phyloP scores from a whole-genome alignment of 2,329 filamentous ascomycete species.

The Penicillium paneum region DNA sequence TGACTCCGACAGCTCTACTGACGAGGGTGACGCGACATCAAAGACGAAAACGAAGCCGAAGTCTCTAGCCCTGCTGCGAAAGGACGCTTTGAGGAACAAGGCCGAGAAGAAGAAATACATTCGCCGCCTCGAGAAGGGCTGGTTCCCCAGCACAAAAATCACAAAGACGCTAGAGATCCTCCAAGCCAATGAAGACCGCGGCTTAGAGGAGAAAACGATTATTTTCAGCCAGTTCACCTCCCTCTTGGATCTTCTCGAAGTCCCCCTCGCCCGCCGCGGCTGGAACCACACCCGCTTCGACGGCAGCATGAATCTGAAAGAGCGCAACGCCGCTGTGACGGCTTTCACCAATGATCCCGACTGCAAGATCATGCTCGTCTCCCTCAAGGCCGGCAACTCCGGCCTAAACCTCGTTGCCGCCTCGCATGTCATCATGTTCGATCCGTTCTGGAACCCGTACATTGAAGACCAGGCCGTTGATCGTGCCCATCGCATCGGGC shows the following conservation, averaged over 20 bases:
- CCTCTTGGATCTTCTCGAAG: slow-evolving; percentile 71
- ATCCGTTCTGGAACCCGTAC: slow-evolving; percentile 93
- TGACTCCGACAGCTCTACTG: slow-evolving; percentile 31
- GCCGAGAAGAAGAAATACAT: slow-evolving; percentile 68
- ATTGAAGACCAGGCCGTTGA: slow-evolving; percentile 91
- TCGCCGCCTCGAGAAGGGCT: slow-evolving; percentile 63
- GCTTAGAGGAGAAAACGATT: slow-evolving; percentile 68
- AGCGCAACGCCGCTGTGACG: slow-evolving; percentile 64
- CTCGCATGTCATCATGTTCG: slow-evolving; percentile 82
- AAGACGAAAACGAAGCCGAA: slow-evolving; percentile 49
- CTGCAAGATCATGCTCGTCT: slow-evolving; percentile 70
- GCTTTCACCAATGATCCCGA: slow-evolving; percentile 62
- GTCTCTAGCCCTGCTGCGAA: slow-evolving; percentile 64
- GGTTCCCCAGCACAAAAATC: slow-evolving; percentile 72
- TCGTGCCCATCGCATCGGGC: slow-evolving; percentile 83
- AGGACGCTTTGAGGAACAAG: slow-evolving; percentile 61
- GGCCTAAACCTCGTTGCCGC: slow-evolving; percentile 83
- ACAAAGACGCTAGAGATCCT: slow-evolving; percentile 66
- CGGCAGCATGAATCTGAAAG: slow-evolving; percentile 65
- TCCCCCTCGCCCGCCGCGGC: slow-evolving; percentile 61
- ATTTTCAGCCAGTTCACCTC: slow-evolving; percentile 81
- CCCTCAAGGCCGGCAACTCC: slow-evolving; percentile 76
- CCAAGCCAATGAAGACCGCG: slow-evolving; percentile 46
- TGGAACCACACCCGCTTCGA: slow-evolving; percentile 69
- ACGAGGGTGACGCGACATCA: slow-evolving; percentile 27